Conservation (phyloP, 1,284 basidiomycete genomes). For the Rhodotorula sp. region DNA sequence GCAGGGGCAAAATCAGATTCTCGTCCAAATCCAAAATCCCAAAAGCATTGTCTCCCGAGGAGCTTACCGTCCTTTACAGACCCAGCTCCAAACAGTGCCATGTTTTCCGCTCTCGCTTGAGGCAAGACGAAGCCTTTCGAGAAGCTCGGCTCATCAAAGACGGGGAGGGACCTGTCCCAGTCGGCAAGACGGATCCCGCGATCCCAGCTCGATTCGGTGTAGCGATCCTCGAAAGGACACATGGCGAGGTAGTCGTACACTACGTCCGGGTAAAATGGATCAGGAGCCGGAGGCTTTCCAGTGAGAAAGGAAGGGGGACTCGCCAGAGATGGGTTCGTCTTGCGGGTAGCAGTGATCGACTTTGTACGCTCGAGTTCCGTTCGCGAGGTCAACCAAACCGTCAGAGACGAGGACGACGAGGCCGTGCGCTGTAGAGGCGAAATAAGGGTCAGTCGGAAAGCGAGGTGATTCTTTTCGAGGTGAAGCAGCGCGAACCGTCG, state of each 20-base stretch:
- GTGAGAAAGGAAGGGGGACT: not conserved
- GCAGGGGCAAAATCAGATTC: no score
- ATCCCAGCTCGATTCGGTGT: not conserved
- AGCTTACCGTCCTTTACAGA: no score
- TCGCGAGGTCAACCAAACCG: not conserved
- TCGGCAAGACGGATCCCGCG: not conserved
- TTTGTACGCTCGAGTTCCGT: not conserved
- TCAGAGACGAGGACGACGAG: not conserved
- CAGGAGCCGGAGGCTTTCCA: not conserved
- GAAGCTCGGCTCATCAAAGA: not conserved
- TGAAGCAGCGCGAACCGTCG: not conserved
- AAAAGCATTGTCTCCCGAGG: no score
- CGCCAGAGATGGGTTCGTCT: not conserved
- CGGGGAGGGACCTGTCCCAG: not conserved
- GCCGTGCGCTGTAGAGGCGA: not conserved
- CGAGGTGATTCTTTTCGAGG: not conserved
- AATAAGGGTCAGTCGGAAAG: not conserved
- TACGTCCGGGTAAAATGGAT: no score
- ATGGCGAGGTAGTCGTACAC: not conserved
- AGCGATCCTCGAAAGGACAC: not conserved
- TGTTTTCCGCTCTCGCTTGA: not conserved
- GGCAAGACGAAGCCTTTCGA: not conserved
- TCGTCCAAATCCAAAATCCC: no score
- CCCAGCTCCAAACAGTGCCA: no score
- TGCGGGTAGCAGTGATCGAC: slow-evolving; percentile 1